Conservation (phyloP, 148 eudicot species). For the Gaultheria prostrata region DNA sequence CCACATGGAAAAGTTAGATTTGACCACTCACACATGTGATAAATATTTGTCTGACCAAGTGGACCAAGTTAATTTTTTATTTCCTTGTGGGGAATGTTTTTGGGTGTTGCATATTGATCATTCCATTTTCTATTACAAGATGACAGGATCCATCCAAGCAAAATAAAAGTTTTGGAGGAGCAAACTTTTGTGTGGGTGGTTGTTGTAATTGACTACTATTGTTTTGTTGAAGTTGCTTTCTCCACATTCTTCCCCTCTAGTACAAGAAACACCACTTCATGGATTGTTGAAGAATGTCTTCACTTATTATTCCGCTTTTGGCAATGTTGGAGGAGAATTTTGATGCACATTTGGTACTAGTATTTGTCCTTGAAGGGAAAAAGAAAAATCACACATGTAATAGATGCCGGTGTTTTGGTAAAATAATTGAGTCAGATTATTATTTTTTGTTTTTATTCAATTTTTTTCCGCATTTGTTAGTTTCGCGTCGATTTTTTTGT, state of each 20-base stretch:
- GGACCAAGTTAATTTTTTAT: no score
- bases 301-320: not conserved
- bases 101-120: not conserved
- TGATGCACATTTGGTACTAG: not conserved
- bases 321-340: not conserved
- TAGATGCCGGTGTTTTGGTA: no score
- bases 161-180: not conserved
- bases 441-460: no score
- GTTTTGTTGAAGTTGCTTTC: slow-evolving; percentile 11
- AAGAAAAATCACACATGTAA: no score
- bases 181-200: slow-evolving; percentile 11
- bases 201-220: not conserved
- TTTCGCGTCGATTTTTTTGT: no score
- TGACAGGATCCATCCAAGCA: not conserved
- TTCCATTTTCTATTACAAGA: not conserved
- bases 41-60: no score
- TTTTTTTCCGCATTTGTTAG: no score
- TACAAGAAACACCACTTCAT: not conserved
- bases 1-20: no score
- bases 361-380: not conserved
- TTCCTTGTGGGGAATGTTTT: not conserved
- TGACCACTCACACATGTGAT: no score
- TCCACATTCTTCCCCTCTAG: slow-evolving; percentile 16
- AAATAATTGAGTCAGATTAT: no score
- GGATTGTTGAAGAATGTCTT: not conserved